Evolutionary conservation across 768 basidiomycete genomes (phyloP).

Genomic region (Boletus barrowsii): DNA sequence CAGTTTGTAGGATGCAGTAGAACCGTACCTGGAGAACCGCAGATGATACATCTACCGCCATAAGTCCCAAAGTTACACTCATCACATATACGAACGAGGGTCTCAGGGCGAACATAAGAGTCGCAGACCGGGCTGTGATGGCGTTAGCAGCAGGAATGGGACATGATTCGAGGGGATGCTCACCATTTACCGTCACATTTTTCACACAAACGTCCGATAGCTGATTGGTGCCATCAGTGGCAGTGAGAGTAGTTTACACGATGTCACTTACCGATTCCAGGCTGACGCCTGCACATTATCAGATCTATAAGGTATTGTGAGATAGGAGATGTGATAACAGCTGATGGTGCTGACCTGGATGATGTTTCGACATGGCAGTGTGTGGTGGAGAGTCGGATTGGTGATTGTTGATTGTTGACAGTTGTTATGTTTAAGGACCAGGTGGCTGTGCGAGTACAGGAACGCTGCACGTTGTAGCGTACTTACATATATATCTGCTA

Average conservation of each 20-base stretch:
- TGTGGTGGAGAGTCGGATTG: slow-evolving; percentile 2
- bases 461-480: neutral
- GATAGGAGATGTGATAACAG: neutral
- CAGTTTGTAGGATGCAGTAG: neutral
- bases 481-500: neutral
- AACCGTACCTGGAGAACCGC: slow-evolving; percentile 83
- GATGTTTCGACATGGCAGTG: slow-evolving; percentile 79
- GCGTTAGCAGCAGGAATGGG: neutral
- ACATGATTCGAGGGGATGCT: slow-evolving; percentile 21
- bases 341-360: slow-evolving; percentile 56
- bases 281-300: slow-evolving; percentile 97
- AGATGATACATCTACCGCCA: slow-evolving; percentile 97
- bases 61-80: slow-evolving; percentile 99
- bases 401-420: slow-evolving; percentile 18
- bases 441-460: slow-evolving; percentile 12
- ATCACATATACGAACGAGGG: slow-evolving; percentile 96
- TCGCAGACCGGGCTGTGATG: slow-evolving; percentile 87
- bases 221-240: slow-evolving; percentile 39
- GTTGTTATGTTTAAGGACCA: slow-evolving; percentile 3
- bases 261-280: slow-evolving; percentile 79
- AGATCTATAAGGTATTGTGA: slow-evolving; percentile 58
- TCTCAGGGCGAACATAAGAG: slow-evolving; percentile 98
- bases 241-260: neutral
- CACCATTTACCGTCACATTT: slow-evolving; percentile 99
- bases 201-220: slow-evolving; percentile 97